Conservation (phyloP, 177 flowering plant species). For the Vitis hybrid region DNA sequence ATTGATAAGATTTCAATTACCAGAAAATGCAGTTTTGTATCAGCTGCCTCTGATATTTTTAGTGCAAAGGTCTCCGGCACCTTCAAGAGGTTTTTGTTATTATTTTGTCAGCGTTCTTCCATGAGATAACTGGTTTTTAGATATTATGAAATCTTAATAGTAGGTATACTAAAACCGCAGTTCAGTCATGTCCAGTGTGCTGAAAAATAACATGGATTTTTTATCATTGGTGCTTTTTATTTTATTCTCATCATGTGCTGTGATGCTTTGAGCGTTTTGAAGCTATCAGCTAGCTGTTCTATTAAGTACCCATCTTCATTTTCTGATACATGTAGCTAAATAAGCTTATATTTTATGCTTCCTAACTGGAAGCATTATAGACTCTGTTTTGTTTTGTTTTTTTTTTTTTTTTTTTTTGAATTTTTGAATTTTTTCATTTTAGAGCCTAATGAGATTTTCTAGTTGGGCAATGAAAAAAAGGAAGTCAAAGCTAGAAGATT, state of each 20-base stretch:
- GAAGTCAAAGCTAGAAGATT: no score
- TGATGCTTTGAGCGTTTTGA: neutral
- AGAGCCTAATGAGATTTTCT: neutral
- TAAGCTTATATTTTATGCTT: no score
- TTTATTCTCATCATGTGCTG: no score
- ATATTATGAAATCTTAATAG: neutral
- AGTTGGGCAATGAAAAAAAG: no score
- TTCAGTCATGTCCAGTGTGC: neutral
- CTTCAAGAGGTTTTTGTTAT: slow-evolving; percentile 72
- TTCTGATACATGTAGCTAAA: no score
- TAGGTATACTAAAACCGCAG: neutral
- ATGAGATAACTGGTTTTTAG: neutral
- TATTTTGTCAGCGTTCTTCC: neutral
- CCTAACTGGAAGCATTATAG: no score
- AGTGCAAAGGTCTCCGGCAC: slow-evolving; percentile 90
- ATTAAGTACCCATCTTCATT: no score
- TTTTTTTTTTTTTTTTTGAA: no score
- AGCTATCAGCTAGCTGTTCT: no score
- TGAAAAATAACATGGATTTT: neutral
- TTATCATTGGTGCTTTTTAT: neutral
- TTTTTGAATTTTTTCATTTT: no score
- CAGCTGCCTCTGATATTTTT: slow-evolving; percentile 82
- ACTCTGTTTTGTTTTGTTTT: no score
- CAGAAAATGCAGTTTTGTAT: slow-evolving; percentile 73
- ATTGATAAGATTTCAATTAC: slow-evolving; percentile 68